Evolutionary conservation across 257 asterid genomes (phyloP).

Genomic region (Euphrasia confusa): DNA sequence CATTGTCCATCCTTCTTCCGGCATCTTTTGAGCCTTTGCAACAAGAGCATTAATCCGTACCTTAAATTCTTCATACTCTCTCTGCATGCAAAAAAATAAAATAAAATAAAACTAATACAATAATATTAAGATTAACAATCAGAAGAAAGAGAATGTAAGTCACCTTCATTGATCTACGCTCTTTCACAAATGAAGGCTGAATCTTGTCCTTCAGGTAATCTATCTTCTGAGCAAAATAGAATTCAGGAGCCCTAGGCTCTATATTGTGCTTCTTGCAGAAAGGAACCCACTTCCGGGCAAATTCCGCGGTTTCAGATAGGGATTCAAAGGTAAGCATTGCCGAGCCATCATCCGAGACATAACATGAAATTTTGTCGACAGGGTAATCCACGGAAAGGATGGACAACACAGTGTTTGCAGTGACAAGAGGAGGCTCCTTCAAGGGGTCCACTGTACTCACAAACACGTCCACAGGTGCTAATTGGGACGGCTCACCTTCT

Average conservation of each 20-base stretch:
- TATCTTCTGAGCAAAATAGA: constrained; percentile 49
- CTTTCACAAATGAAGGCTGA: constrained; percentile 48
- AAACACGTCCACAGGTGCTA: constrained; percentile 57
- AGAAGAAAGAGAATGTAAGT: neutral
- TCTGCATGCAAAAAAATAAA: constrained; percentile 33
- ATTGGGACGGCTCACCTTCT: constrained; percentile 68
- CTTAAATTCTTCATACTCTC: constrained; percentile 75
- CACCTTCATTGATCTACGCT: constrained; percentile 53
- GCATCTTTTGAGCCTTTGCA: constrained; percentile 75
- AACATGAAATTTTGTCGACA: constrained; percentile 48
- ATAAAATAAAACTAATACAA: neutral
- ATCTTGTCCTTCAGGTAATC: constrained; percentile 50
- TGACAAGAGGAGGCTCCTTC: constrained; percentile 48
- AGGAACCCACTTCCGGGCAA: constrained; percentile 49
- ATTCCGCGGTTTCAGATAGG: constrained; percentile 47
- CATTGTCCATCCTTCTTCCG: constrained; percentile 88
- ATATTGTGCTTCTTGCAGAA: constrained; percentile 44
- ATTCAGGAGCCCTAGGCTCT: constrained; percentile 53
- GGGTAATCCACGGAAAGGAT: constrained; percentile 49
- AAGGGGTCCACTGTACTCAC: constrained; percentile 57
- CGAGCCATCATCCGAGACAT: constrained; percentile 53
- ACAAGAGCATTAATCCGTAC: constrained; percentile 66
- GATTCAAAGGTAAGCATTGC: constrained; percentile 51
- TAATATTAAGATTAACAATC: neutral
- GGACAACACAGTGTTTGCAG: constrained; percentile 50